A percentile compares a stretch with the other conserved stretches of the same genome.
Conservation (phyloP, 169 alveolate species). For the Babesia ovata region DNA sequence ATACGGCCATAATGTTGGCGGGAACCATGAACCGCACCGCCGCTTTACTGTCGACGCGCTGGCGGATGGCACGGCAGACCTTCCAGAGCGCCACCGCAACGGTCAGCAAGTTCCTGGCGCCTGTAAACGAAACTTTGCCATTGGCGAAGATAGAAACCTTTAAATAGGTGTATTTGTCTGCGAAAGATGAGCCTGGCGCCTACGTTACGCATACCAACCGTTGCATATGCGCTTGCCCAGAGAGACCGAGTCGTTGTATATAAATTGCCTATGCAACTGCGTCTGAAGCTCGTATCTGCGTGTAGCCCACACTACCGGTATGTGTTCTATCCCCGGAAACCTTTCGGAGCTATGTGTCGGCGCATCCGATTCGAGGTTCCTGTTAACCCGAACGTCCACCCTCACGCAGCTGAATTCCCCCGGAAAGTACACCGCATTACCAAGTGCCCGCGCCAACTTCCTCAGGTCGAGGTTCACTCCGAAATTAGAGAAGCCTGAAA, state of each 20-base stretch:
- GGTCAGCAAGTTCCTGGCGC: slow-evolving; percentile 71
- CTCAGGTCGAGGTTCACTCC: slow-evolving; percentile 68
- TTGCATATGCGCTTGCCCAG: background rate
- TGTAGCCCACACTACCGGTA: slow-evolving; percentile 24
- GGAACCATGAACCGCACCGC: slow-evolving; percentile 47
- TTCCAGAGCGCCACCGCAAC: slow-evolving; percentile 75
- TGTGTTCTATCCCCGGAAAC: slow-evolving; percentile 24
- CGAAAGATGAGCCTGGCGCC: background rate
- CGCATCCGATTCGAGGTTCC: background rate
- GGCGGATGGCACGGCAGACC: slow-evolving; percentile 71
- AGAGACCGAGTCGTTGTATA: background rate
- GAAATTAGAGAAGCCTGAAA: slow-evolving; percentile 67
- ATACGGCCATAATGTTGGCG: slow-evolving; percentile 76
- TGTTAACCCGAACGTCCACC: slow-evolving; percentile 67
- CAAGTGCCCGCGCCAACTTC: slow-evolving; percentile 45
- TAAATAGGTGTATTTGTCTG: slow-evolving; percentile 57
- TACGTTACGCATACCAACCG: background rate
- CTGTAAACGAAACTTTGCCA: slow-evolving; percentile 77
- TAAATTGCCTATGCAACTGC: background rate
- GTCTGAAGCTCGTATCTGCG: background rate
- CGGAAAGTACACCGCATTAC: slow-evolving; percentile 73
- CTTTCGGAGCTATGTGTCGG: slow-evolving; percentile 30
- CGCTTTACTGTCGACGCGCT: slow-evolving; percentile 66
- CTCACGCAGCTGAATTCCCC: slow-evolving; percentile 76
- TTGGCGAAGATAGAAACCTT: slow-evolving; percentile 77